Conservation (phyloP, 768 basidiomycete species). For the Clavaria fumosa region DNA sequence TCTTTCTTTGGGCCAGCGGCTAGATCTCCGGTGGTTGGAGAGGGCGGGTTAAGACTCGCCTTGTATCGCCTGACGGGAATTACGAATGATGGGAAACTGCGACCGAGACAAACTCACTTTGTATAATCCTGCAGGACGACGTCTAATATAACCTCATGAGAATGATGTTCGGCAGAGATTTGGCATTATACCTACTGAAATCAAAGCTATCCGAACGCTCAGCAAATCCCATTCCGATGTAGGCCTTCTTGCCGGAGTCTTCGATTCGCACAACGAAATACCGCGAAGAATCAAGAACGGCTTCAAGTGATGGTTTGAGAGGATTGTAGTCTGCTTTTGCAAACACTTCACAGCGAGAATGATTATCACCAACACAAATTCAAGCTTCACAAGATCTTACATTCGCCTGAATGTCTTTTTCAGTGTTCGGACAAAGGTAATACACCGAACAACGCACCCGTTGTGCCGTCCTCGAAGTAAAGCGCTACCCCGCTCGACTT, state of each 20-base stretch:
- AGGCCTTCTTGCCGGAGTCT: conserved; percentile 75
- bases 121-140: conserved; percentile 78
- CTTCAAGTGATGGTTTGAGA: conserved; percentile 72
- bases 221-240: conserved; percentile 86
- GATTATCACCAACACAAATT: too few species aligned
- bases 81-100: conserved; percentile 8
- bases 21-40: conserved; percentile 26
- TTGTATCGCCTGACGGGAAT: conserved; percentile 35
- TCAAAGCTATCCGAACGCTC: conserved; percentile 85
- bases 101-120: conserved; percentile 31
- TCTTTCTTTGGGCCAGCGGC: conserved; percentile 71
- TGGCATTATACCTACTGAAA: conserved; percentile 48
- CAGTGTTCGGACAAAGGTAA: conserved; percentile 1
- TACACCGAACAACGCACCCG: conserved; percentile 43
- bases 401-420: too few species aligned
- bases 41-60: conserved; percentile 45
- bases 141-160: conserved; percentile 27
- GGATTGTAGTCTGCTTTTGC: conserved; percentile 75
- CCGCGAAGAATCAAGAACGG: conserved; percentile 88
- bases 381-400: too few species aligned
- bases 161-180: neutral
- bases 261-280: conserved; percentile 92
- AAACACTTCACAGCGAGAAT: conserved; percentile 36
- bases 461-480: conserved; percentile 66
- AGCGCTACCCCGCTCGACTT: conserved; percentile 50